Percentiles rank a stretch among this genome's conserved stretches.
Conservation (phyloP, 139 green algal genomes). For the Picochlorum sp. region DNA sequence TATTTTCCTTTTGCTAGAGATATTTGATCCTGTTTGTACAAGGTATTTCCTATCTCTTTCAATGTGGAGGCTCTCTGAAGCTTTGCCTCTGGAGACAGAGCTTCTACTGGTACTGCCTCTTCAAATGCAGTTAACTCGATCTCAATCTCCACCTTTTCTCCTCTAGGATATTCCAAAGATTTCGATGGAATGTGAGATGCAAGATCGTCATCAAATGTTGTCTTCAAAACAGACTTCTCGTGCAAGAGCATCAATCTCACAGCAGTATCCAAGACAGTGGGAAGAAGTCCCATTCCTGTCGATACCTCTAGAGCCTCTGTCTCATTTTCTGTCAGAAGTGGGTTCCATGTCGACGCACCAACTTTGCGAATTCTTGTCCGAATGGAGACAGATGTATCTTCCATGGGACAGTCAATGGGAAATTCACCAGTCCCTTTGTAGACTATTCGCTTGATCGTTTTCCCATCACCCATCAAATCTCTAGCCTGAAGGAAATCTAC, state of each 20-base stretch:
- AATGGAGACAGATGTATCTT: conserved; percentile 59
- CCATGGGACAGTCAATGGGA: conserved; percentile 69
- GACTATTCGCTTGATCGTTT: conserved; percentile 54
- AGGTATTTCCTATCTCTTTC: conserved; percentile 55
- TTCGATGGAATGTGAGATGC: neutral
- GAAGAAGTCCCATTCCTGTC: conserved; percentile 24
- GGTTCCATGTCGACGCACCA: neutral
- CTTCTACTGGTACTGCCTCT: conserved; percentile 39
- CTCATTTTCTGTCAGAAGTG: neutral
- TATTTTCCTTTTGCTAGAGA: conserved; percentile 24
- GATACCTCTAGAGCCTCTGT: conserved; percentile 9
- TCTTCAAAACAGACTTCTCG: conserved; percentile 42
- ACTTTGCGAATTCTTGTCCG: neutral
- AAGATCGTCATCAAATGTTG: conserved; percentile 12
- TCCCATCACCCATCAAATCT: conserved; percentile 65
- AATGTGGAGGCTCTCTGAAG: conserved; percentile 33
- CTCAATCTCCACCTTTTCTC: conserved; percentile 50
- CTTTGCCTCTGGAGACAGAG: conserved; percentile 33
- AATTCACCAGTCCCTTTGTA: conserved; percentile 64
- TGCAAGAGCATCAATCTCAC: conserved; percentile 65
- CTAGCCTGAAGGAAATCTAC: conserved; percentile 41
- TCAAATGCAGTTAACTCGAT: conserved; percentile 62
- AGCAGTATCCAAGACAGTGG: conserved; percentile 48
- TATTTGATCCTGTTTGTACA: conserved; percentile 38
- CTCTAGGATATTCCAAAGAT: conserved; percentile 6